A percentile compares a stretch with the other conserved stretches of the same genome.
Conservation (phyloP, 495 filamentous ascomycete species). For the Penicillium fimorum region DNA sequence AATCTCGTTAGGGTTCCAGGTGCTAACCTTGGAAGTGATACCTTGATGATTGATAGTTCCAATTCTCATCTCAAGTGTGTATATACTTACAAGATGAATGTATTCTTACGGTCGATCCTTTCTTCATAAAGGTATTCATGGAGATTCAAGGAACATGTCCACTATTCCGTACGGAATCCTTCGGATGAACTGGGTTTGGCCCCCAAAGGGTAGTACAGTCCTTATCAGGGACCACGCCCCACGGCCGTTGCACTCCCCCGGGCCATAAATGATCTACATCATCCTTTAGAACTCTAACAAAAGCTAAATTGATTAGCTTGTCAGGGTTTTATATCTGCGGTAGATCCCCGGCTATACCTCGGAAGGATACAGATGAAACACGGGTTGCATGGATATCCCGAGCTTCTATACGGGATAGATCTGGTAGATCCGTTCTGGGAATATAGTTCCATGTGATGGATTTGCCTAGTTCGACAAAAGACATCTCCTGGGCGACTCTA, state of each 20-base stretch:
- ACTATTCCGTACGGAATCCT: not conserved
- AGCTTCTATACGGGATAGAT: not conserved
- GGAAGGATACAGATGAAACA: not conserved
- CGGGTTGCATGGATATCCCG: not conserved
- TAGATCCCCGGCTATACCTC: not conserved
- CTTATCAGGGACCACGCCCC: not conserved
- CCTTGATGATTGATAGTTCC: not conserved
- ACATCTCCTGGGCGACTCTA: not conserved
- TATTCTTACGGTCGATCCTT: not conserved
- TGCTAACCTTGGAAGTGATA: too few relatives aligned
- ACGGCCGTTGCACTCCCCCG: not conserved
- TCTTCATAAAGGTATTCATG: not conserved
- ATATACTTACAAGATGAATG: not conserved
- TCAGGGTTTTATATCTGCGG: not conserved
- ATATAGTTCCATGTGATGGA: not conserved
- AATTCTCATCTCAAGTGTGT: not conserved
- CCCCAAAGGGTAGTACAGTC: not conserved
- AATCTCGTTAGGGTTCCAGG: not conserved
- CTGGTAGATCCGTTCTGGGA: not conserved
- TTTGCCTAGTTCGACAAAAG: not conserved
- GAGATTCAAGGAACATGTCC: not conserved
- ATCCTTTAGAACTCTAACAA: not conserved
- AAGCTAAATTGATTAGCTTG: not conserved
- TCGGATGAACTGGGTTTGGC: not conserved
- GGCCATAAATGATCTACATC: not conserved